Percentiles rank a stretch among this genome's conserved stretches.
phyloP scores from a whole-genome alignment of 345 rosid species.

The Viola odorata region DNA sequence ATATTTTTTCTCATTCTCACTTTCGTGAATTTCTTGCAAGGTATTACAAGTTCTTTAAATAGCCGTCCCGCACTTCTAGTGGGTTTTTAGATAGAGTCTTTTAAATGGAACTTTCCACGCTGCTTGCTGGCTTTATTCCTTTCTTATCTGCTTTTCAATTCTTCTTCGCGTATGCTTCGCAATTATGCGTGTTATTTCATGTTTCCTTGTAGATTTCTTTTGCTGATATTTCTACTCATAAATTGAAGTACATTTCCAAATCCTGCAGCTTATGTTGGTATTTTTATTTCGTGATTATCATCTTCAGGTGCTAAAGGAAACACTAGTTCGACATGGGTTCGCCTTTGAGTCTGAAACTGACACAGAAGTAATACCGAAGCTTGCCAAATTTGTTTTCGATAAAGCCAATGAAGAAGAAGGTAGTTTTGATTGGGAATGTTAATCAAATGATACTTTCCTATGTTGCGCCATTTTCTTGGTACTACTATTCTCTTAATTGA shows the following conservation, averaged over 20 bases:
- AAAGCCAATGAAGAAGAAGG: constrained; percentile 81
- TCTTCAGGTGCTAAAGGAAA: constrained; percentile 69
- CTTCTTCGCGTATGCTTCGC: background rate
- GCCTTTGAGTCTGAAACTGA: constrained; percentile 88
- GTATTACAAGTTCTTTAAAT: too few relatives aligned
- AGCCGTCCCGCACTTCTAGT: too few relatives aligned
- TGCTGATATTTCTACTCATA: too few relatives aligned
- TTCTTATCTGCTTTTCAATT: background rate
- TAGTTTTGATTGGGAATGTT: constrained; percentile 16
- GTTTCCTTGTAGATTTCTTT: too few relatives aligned
- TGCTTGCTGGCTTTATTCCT: background rate
- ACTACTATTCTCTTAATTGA: background rate
- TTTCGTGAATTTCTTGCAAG: too few relatives aligned
- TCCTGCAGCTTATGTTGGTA: background rate
- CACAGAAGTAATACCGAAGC: constrained; percentile 96
- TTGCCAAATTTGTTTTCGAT: constrained; percentile 84
- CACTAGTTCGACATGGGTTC: constrained; percentile 75
- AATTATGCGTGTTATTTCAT: too few relatives aligned
- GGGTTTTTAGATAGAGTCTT: too few relatives aligned
- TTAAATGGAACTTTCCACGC: too few relatives aligned
- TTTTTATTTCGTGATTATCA: constrained; percentile 1
- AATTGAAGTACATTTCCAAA: background rate
- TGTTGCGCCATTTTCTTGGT: background rate
- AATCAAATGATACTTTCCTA: background rate
- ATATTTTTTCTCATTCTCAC: too few relatives aligned